phyloP scores from a whole-genome alignment of 495 filamentous ascomycete genomes.

The Mytilinidion resinicola region DNA sequence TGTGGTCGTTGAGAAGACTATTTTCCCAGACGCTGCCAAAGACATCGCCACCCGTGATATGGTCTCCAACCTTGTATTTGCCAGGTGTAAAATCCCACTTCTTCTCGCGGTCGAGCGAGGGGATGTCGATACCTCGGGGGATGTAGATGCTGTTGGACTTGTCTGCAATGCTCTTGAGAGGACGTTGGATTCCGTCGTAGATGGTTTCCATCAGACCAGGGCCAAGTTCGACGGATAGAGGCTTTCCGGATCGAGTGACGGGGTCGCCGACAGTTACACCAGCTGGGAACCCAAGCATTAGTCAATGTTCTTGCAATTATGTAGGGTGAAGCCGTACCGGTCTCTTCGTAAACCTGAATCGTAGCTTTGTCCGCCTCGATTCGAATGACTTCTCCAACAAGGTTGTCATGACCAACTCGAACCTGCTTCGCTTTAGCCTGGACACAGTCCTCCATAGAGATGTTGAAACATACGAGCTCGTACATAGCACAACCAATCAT shows the following conservation, averaged over 20 bases:
- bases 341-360: conserved; percentile 98
- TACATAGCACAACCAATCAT: conserved; percentile 99
- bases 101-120: conserved; percentile 77
- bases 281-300: conserved; percentile 45
- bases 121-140: conserved; percentile 85
- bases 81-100: conserved; percentile 93
- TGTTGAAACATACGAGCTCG: conserved; percentile 64
- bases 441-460: neutral
- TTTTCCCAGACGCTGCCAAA: conserved; percentile 95
- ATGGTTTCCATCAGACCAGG: conserved; percentile 98
- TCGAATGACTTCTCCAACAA: conserved; percentile 97
- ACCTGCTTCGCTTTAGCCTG: conserved; percentile 46
- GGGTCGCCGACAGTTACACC: conserved; percentile 96
- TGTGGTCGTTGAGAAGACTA: conserved; percentile 89
- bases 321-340: conserved; percentile 51
- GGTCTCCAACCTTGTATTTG: conserved; percentile 84
- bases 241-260: conserved; percentile 83
- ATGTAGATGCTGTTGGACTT: conserved; percentile 87
- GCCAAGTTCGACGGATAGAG: conserved; percentile 92
- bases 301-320: neutral
- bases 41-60: conserved; percentile 91
- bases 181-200: conserved; percentile 98
- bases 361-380: conserved; percentile 92
- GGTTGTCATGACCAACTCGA: conserved; percentile 77
- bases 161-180: conserved; percentile 74